A percentile compares a stretch with the other conserved stretches of the same genome.
These are phyloP conservation scores for Pyrenochaeta sp. DNA, from an alignment of 2,329 filamentous ascomycete genomes.

Conservation along the genomic window DNA sequence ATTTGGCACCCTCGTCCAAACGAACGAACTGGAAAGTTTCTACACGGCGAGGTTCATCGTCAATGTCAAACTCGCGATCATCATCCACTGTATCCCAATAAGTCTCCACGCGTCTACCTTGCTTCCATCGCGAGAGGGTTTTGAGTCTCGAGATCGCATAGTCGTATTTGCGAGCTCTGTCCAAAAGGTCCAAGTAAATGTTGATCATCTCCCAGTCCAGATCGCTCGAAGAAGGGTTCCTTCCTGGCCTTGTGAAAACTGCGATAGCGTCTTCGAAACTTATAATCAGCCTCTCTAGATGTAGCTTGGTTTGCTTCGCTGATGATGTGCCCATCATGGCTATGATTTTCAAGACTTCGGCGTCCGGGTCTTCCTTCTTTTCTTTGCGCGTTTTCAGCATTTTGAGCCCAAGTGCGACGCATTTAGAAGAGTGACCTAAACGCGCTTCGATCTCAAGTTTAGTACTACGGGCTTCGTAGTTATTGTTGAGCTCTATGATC, in stretches of 20 bases:
- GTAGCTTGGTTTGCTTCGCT: conserved; percentile 55
- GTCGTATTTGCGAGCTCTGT: conserved; percentile 67
- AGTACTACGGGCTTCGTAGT: conserved; percentile 61
- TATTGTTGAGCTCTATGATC: conserved; percentile 61
- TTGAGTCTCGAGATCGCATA: conserved; percentile 76
- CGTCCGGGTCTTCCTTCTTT: conserved; percentile 48
- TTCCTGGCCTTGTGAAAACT: conserved; percentile 52
- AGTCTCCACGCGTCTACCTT: conserved; percentile 74
- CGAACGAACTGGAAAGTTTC: conserved; percentile 67
- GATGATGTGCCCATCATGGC: conserved; percentile 64
- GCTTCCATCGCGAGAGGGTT: conserved; percentile 78
- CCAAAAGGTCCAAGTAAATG: conserved; percentile 83
- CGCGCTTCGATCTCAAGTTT: conserved; percentile 65
- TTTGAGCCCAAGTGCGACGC: conserved; percentile 55
- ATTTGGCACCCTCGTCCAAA: conserved; percentile 64
- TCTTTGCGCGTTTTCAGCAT: conserved; percentile 62
- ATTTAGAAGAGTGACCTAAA: conserved; percentile 43
- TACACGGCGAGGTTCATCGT: conserved; percentile 71
- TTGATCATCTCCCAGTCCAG: conserved; percentile 83
- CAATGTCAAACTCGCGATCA: conserved; percentile 87
- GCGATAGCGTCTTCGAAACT: conserved; percentile 62
- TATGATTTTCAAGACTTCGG: conserved; percentile 62
- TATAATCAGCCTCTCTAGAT: conserved; percentile 56
- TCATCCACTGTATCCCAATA: conserved; percentile 81
- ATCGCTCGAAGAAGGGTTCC: conserved; percentile 54